Evolutionary conservation across 257 asterid genomes (phyloP).

Genomic region (Primulina tabacum): DNA sequence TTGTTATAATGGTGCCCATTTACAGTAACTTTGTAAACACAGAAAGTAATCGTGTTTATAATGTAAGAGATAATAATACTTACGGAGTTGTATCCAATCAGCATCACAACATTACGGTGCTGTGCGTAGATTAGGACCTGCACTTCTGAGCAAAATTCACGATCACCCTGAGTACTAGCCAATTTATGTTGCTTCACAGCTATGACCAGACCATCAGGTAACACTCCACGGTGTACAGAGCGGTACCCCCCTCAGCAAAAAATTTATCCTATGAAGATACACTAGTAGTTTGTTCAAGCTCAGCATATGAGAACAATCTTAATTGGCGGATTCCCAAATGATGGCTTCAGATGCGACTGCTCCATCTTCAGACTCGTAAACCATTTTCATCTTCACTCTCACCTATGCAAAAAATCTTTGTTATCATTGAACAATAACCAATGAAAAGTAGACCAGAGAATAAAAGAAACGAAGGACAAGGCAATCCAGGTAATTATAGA

Average conservation of each 20-base stretch:
- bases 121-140: slow-evolving; percentile 91
- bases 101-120: slow-evolving; percentile 86
- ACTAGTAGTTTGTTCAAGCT: slow-evolving; percentile 66
- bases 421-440: not conserved
- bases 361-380: slow-evolving; percentile 58
- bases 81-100: slow-evolving; percentile 84
- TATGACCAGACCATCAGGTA: slow-evolving; percentile 65
- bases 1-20: too few relatives aligned
- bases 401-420: slow-evolving; percentile 35
- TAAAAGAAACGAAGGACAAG: slow-evolving; percentile 1
- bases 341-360: slow-evolving; percentile 75
- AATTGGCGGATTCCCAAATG: slow-evolving; percentile 70
- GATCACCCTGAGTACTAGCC: slow-evolving; percentile 87
- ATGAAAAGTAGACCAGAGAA: not conserved
- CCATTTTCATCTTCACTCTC: slow-evolving; percentile 65
- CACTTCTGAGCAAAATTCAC: slow-evolving; percentile 85
- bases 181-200: slow-evolving; percentile 80
- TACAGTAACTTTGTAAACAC: too few relatives aligned
- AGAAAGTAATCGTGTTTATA: too few relatives aligned
- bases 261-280: slow-evolving; percentile 69
- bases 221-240: slow-evolving; percentile 74
- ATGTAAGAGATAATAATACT: too few relatives aligned
- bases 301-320: slow-evolving; percentile 61
- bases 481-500: slow-evolving; percentile 6
- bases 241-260: slow-evolving; percentile 96